Conservation (phyloP, 139 green algal species). For the Raphidocelis subcapitata region DNA sequence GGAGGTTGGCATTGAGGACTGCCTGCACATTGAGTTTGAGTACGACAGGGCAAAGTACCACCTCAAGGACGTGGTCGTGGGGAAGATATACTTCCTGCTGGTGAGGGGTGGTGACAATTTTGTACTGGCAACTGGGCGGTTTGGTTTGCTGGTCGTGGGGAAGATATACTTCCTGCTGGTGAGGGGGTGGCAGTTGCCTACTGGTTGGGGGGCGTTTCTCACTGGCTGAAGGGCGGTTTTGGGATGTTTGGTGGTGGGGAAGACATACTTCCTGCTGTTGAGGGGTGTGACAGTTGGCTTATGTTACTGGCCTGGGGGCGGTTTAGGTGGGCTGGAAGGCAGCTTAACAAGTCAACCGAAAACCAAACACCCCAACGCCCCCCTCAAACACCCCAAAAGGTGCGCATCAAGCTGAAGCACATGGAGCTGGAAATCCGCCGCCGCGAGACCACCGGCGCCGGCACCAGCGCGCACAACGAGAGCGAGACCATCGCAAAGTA, state of each 20-base stretch:
- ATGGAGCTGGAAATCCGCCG: constrained; percentile 99
- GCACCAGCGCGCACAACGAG: constrained; percentile 79
- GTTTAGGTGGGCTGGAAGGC: background rate
- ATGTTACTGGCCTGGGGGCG: background rate
- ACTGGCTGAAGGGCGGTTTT: background rate
- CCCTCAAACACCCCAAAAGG: constrained; percentile 44
- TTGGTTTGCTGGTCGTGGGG: constrained; percentile 78
- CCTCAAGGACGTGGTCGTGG: constrained; percentile 91
- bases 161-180: constrained; percentile 98
- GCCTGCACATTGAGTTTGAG: constrained; percentile 99
- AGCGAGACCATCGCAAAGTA: constrained; percentile 98
- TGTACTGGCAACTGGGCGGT: background rate
- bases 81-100: constrained; percentile 98
- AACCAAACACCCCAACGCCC: too few relatives aligned
- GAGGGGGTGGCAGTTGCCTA: constrained; percentile 2
- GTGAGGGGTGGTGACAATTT: constrained; percentile 37
- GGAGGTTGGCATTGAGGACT: constrained; percentile 99
- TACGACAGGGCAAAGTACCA: constrained; percentile 90
- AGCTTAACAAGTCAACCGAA: too few relatives aligned
- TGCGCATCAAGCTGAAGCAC: constrained; percentile 99
- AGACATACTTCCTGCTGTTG: constrained; percentile 98
- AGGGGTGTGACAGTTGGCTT: constrained; percentile 6
- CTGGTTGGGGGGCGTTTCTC: background rate
- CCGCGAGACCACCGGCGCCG: constrained; percentile 83
- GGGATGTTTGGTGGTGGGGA: constrained; percentile 82